phyloP scores from a whole-genome alignment of 257 asterid genomes.

The Schizonepeta tenuifolia region DNA sequence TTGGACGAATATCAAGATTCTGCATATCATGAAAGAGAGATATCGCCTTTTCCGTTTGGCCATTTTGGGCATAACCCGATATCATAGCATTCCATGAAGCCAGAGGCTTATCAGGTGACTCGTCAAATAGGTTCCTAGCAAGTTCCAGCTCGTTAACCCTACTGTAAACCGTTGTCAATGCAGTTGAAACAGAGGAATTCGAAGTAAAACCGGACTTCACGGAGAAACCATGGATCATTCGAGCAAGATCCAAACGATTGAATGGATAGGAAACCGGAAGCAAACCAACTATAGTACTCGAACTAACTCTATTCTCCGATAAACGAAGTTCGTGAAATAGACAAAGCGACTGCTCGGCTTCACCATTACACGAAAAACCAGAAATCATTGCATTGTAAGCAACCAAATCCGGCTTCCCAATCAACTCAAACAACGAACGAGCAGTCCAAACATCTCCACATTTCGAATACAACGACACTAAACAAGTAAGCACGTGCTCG shows the following conservation, averaged over 20 bases:
- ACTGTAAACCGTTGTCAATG: conserved; percentile 70
- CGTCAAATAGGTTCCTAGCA: conserved; percentile 72
- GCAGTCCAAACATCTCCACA: conserved; percentile 73
- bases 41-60: conserved; percentile 70
- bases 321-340: conserved; percentile 60
- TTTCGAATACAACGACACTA: conserved; percentile 73
- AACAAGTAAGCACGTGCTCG: conserved; percentile 75
- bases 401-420: conserved; percentile 69
- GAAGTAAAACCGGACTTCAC: conserved; percentile 55
- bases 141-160: conserved; percentile 67
- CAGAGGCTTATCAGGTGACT: conserved; percentile 61
- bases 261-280: conserved; percentile 80
- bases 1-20: conserved; percentile 72
- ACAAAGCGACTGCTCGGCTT: conserved; percentile 51
- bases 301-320: conserved; percentile 55
- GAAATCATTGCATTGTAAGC: conserved; percentile 83
- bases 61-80: conserved; percentile 90
- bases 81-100: conserved; percentile 95
- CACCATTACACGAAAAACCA: conserved; percentile 59
- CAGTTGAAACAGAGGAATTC: conserved; percentile 72
- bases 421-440: conserved; percentile 53
- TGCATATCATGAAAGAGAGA: conserved; percentile 84
- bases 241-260: conserved; percentile 58
- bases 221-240: conserved; percentile 66
- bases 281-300: conserved; percentile 76